Base-by-base conservation (phyloP, 176 grass and related monocot species). In the Aegilops bicornis region DNA sequence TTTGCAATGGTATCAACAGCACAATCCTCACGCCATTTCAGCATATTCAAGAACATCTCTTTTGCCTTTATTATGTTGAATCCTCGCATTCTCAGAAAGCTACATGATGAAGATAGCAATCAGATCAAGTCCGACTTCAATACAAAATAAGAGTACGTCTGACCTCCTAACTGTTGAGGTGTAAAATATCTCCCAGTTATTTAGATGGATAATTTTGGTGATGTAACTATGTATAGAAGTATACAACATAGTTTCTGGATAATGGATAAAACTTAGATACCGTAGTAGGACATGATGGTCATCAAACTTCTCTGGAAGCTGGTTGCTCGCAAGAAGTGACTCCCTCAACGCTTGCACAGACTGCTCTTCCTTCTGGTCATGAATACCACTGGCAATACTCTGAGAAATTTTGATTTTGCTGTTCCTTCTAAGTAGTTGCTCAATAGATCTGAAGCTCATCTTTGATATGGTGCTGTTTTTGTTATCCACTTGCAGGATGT, bases 11-110 rank as follows among this genome's bases (percentile, higher is more conserved):
- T 27, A 84, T 98, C 96, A 64, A 96, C 82, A 61, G 69, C 87
- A 86, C 56, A 94, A 54, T 94, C 91, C 89, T 91, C 91, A 84
- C 96, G 93, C 96, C 96, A 98, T 85, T 98, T 95, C 36, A 98
- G 77, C 96, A 98, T 98, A 91, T 89, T 95, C 77, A 96, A 36
- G 50, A 98, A 98, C 91, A 95, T 94, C 19, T 89, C 90, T 80
- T 96, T 95, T 88, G 96, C 86, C 78, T 95, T 89, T 65, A 58
- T 16, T 78, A 92, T 27, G 79, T 96, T 85, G 71, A 98, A 95
- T 65, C 77, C 89, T 89, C 93, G 90, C 91, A 94, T 96, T 82
- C 90, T 91, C 31, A 98, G 87, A 87, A 98, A 98, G n/a, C 96
- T 98, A 73, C 47, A 88, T 76, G 70, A 36, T 50, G 47, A 80